Evolutionary conservation across 768 basidiomycete species (phyloP).

Genomic region (Tylopilus subfusipes): DNA sequence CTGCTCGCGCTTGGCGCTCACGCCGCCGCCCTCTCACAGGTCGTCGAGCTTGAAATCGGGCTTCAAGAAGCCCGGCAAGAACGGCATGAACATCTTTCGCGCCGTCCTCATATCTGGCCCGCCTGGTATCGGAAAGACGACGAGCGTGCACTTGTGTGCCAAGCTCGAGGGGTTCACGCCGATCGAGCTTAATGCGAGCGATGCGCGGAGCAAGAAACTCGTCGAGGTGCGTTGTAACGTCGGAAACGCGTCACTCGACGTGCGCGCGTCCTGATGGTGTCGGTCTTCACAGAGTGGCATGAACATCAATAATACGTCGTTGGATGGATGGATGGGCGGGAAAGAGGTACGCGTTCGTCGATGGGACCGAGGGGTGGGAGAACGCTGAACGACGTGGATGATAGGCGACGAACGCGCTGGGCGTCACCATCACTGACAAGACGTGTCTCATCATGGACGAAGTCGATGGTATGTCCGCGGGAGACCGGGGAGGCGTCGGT

Average conservation of each 20-base stretch:
- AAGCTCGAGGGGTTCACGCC: conserved; percentile 88
- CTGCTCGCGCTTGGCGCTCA: neutral
- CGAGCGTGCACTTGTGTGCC: conserved; percentile 89
- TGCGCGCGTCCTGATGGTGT: neutral
- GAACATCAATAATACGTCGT: conserved; percentile 83
- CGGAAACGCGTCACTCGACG: neutral
- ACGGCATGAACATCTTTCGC: conserved; percentile 79
- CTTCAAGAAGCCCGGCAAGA: conserved; percentile 95
- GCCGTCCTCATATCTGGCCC: conserved; percentile 90
- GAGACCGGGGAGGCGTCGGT: conserved; percentile 94
- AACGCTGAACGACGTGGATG: neutral
- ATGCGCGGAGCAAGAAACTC: conserved; percentile 92
- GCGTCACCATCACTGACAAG: conserved; percentile 70
- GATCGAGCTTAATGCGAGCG: conserved; percentile 96
- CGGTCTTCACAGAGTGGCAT: conserved; percentile 61
- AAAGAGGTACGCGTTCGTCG: conserved; percentile 44
- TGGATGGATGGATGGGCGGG: conserved; percentile 82
- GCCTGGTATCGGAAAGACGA: conserved; percentile 98
- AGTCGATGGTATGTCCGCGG: conserved; percentile 98
- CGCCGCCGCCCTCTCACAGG: conserved; percentile 44
- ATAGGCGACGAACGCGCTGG: conserved; percentile 62
- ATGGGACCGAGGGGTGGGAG: neutral
- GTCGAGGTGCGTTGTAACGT: conserved; percentile 60
- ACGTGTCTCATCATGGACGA: conserved; percentile 98
- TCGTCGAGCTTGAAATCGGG: conserved; percentile 61